Conservation (phyloP, 2,329 filamentous ascomycete genomes). For the Cladophialophora immunda region DNA sequence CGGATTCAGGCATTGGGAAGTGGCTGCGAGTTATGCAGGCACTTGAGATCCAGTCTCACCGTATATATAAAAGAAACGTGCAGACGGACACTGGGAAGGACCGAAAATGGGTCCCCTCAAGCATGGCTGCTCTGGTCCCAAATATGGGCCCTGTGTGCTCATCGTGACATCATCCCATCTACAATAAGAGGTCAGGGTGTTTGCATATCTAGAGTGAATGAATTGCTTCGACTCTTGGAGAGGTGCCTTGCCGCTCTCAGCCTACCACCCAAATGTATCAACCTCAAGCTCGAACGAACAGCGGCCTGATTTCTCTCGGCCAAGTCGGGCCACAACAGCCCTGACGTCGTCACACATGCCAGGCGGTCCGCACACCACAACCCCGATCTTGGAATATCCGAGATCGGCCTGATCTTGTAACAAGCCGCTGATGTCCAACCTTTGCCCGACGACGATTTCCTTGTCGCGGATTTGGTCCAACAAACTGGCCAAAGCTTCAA, state of each 20-base stretch:
- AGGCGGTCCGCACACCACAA: slow-evolving; percentile 55
- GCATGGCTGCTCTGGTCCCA: too few relatives aligned
- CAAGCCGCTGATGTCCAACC: slow-evolving; percentile 48
- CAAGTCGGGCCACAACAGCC: slow-evolving; percentile 41
- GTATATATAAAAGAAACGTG: too few relatives aligned
- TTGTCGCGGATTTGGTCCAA: slow-evolving; percentile 31
- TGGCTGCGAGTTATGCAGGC: too few relatives aligned
- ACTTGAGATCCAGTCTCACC: too few relatives aligned
- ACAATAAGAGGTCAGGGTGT: background rate
- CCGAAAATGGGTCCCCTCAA: too few relatives aligned
- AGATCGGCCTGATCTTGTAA: slow-evolving; percentile 48
- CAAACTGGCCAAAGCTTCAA: slow-evolving; percentile 31
- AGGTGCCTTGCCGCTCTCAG: background rate
- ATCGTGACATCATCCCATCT: background rate
- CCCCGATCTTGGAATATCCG: slow-evolving; percentile 43
- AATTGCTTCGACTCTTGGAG: background rate
- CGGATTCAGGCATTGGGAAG: too few relatives aligned
- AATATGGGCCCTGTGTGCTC: background rate
- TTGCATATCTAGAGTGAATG: background rate
- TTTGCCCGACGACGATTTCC: slow-evolving; percentile 44
- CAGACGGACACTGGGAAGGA: too few relatives aligned
- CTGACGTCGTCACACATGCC: slow-evolving; percentile 54
- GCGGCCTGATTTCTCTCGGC: slow-evolving; percentile 6
- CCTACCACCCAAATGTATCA: slow-evolving; percentile 9
- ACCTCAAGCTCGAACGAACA: slow-evolving; percentile 10